Evolutionary conservation across 176 grass and related monocot genomes (phyloP).

Genomic region (Eleusine coracana): DNA sequence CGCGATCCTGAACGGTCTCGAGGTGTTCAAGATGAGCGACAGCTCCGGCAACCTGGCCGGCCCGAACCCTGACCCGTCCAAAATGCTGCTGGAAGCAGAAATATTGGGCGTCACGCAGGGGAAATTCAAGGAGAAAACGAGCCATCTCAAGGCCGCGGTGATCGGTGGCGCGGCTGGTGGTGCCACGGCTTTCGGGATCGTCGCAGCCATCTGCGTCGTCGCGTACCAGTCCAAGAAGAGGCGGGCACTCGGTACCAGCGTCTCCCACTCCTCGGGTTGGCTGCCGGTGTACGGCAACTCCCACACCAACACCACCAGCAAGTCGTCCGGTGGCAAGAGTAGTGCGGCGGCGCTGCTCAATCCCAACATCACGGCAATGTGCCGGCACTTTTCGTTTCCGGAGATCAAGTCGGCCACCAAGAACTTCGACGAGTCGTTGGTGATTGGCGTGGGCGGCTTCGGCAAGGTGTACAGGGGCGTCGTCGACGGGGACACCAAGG

Average conservation of each 20-base stretch:
- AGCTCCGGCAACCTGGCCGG: constrained; percentile 69
- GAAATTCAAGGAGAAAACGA: constrained; percentile 38
- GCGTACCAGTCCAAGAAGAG: constrained; percentile 57
- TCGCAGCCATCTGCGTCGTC: constrained; percentile 51
- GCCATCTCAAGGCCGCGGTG: constrained; percentile 25
- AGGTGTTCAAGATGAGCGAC: constrained; percentile 72
- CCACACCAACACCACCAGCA: constrained; percentile 48
- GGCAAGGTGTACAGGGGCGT: constrained; percentile 58
- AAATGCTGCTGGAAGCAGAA: constrained; percentile 52
- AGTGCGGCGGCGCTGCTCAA: constrained; percentile 49
- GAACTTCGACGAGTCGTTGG: constrained; percentile 48
- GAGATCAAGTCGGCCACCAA: constrained; percentile 58
- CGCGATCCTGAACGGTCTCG: constrained; percentile 63
- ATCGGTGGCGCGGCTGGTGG: constrained; percentile 59
- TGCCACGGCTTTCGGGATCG: constrained; percentile 50
- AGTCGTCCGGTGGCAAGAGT: constrained; percentile 70
- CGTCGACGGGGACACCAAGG: constrained; percentile 48
- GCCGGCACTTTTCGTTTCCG: constrained; percentile 59
- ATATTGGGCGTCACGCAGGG: constrained; percentile 14
- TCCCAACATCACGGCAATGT: constrained; percentile 68
- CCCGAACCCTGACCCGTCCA: constrained; percentile 64
- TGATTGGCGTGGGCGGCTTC: constrained; percentile 60
- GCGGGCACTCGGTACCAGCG: constrained; percentile 23
- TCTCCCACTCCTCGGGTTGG: constrained; percentile 63
- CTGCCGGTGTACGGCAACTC: constrained; percentile 68